These are phyloP conservation scores for Calocybe indica DNA, from an alignment of 768 basidiomycete genomes.

Conservation along the genomic window DNA sequence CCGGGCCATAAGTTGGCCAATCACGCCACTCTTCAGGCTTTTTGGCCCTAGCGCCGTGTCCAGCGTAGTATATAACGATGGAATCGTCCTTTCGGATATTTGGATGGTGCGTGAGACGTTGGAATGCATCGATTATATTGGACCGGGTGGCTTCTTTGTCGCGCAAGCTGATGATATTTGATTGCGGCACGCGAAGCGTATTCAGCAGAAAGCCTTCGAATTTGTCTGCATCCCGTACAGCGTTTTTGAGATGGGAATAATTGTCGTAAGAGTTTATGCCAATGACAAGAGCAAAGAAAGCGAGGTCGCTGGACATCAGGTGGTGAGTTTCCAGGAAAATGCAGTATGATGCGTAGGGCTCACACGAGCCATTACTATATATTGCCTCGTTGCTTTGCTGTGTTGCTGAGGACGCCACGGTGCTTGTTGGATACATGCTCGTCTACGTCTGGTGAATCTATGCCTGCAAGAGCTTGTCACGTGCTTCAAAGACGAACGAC, in stretches of 20 bases:
- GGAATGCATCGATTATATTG: constrained; percentile 26
- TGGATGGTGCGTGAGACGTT: constrained; percentile 15
- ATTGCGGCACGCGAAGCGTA: constrained; percentile 20
- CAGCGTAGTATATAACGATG: constrained; percentile 39
- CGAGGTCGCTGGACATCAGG: too few relatives aligned
- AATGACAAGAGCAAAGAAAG: constrained; percentile 34
- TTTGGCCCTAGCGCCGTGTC: constrained; percentile 32
- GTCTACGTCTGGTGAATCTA: too few relatives aligned
- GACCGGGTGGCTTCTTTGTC: constrained; percentile 29
- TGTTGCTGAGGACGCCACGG: too few relatives aligned
- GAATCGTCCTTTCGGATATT: constrained; percentile 15
- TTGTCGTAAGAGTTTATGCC: constrained; percentile 34
- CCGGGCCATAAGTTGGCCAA: constrained; percentile 17
- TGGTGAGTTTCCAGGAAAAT: too few relatives aligned
- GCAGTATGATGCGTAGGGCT: too few relatives aligned
- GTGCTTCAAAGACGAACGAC: too few relatives aligned
- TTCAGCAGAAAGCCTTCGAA: constrained; percentile 26
- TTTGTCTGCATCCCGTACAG: constrained; percentile 33
- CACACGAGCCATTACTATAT: too few relatives aligned
- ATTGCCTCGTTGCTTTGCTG: too few relatives aligned
- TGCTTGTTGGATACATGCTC: too few relatives aligned
- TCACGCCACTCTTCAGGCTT: constrained; percentile 24
- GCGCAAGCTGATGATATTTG: constrained; percentile 31
- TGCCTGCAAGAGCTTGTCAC: too few relatives aligned
- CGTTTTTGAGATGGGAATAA: constrained; percentile 23